A percentile compares a stretch with the other conserved stretches of the same genome.
Evolutionary conservation across 768 basidiomycete species (phyloP).

Genomic region (Mycena galopus): DNA sequence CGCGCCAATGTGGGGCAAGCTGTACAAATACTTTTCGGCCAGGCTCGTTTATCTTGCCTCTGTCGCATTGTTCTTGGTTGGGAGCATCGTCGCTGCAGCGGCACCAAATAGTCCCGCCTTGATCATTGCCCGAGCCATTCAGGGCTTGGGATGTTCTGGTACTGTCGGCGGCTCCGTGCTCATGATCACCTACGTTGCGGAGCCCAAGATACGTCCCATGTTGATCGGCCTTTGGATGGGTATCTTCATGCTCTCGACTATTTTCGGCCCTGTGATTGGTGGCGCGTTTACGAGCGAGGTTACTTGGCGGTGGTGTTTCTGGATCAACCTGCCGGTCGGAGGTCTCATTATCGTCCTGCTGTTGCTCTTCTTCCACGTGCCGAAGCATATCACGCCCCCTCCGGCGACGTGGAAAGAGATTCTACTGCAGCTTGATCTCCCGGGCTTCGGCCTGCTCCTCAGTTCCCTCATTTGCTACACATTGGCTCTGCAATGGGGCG

Average conservation of each 20-base stretch:
- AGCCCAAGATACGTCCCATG: slow-evolving; percentile 7
- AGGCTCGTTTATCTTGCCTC: slow-evolving; percentile 1
- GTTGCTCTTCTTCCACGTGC: slow-evolving; percentile 5
- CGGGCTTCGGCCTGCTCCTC: slow-evolving; percentile 6
- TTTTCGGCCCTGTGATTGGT: slow-evolving; percentile 4
- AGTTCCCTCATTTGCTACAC: slow-evolving; percentile 3
- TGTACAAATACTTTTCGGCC: slow-evolving; percentile 7
- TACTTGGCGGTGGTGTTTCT: slow-evolving; percentile 13
- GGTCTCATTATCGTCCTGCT: background rate
- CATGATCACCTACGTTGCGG: background rate
- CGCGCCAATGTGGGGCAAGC: slow-evolving; percentile 7
- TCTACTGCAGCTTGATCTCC: slow-evolving; percentile 10
- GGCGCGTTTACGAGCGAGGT: slow-evolving; percentile 10
- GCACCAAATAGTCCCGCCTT: slow-evolving; percentile 1
- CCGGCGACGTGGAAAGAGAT: slow-evolving; percentile 11
- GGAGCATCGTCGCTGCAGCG: slow-evolving; percentile 1
- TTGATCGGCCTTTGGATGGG: slow-evolving; percentile 11
- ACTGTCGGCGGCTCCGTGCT: slow-evolving; percentile 6
- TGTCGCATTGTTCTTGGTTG: slow-evolving; percentile 3
- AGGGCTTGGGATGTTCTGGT: slow-evolving; percentile 8
- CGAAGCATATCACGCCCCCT: slow-evolving; percentile 1
- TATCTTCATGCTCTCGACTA: slow-evolving; percentile 10
- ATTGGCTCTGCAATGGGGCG: slow-evolving; percentile 12
- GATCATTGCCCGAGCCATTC: slow-evolving; percentile 2
- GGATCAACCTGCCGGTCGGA: slow-evolving; percentile 13